phyloP scores from a whole-genome alignment of 129 eudicot genomes.

The Lactuca saligna region DNA sequence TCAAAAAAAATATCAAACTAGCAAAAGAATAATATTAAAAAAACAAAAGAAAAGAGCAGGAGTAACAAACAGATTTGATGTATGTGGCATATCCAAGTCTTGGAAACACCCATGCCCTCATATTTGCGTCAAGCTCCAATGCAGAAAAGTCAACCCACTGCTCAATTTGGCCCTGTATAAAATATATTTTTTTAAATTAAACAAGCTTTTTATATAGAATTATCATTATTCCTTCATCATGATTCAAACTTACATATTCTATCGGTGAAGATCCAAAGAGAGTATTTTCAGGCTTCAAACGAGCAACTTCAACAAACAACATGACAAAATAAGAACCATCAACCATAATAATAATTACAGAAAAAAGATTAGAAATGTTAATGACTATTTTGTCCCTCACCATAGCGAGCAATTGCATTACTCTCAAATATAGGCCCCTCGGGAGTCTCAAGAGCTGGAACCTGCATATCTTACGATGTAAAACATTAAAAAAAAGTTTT shows the following conservation, averaged over 20 bases:
- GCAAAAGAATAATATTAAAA: background rate
- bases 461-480: slow-evolving; percentile 26
- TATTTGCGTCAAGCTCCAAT: slow-evolving; percentile 47
- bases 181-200: background rate
- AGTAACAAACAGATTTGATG: slow-evolving; percentile 32
- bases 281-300: slow-evolving; percentile 31
- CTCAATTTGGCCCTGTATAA: slow-evolving; percentile 58
- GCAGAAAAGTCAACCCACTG: slow-evolving; percentile 70
- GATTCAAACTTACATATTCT: slow-evolving; percentile 55
- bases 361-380: background rate
- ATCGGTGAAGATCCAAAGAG: slow-evolving; percentile 66
- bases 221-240: background rate
- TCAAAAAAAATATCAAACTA: too few relatives aligned
- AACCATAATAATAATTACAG: background rate
- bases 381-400: slow-evolving; percentile 30
- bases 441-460: slow-evolving; percentile 84
- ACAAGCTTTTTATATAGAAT: background rate
- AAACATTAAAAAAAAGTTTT: background rate
- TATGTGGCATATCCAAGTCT: slow-evolving; percentile 38
- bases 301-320: slow-evolving; percentile 55
- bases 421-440: slow-evolving; percentile 82
- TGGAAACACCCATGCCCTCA: slow-evolving; percentile 44
- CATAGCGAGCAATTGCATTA: slow-evolving; percentile 92
- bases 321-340: background rate
- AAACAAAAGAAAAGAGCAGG: background rate